A percentile compares a stretch with the other conserved stretches of the same genome.
phyloP scores from a whole-genome alignment of 768 basidiomycete genomes.

The Suillus decipiens region DNA sequence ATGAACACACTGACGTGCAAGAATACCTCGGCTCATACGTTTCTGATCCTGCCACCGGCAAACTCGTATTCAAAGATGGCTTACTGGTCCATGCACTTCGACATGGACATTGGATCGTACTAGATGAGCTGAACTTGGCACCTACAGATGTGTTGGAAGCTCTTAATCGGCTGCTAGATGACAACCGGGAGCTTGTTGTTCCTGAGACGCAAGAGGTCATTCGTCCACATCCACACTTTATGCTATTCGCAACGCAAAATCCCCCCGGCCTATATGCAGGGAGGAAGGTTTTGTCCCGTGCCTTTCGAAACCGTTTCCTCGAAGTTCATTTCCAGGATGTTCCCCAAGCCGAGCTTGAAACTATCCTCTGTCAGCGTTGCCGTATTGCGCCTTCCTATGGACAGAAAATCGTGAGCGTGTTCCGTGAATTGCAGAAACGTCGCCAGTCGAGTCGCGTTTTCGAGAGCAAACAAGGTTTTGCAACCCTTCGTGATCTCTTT shows the following conservation, averaged over 20 bases:
- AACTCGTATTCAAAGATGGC: slow-evolving; percentile 93
- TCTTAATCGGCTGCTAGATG: slow-evolving; percentile 93
- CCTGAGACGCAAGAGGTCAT: slow-evolving; percentile 96
- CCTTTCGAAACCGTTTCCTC: slow-evolving; percentile 95
- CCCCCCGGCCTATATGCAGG: slow-evolving; percentile 96
- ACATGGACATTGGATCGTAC: slow-evolving; percentile 94
- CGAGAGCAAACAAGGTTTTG: slow-evolving; percentile 97
- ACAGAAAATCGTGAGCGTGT: slow-evolving; percentile 86
- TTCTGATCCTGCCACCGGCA: slow-evolving; percentile 90
- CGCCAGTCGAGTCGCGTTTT: slow-evolving; percentile 91
- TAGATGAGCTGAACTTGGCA: slow-evolving; percentile 96
- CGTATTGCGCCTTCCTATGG: slow-evolving; percentile 94
- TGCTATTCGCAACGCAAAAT: slow-evolving; percentile 98
- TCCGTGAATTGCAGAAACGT: slow-evolving; percentile 89
- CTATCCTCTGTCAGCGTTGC: slow-evolving; percentile 90
- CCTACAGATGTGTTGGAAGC: slow-evolving; percentile 98
- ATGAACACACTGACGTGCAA: slow-evolving; percentile 99
- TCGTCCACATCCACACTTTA: slow-evolving; percentile 91
- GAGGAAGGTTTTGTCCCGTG: slow-evolving; percentile 90
- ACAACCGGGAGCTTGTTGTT: slow-evolving; percentile 94
- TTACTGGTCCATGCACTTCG: slow-evolving; percentile 90
- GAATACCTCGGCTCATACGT: slow-evolving; percentile 98
- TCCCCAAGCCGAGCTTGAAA: slow-evolving; percentile 90
- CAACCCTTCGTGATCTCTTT: slow-evolving; percentile 94
- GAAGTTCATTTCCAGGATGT: slow-evolving; percentile 98